Evolutionary conservation across 129 eudicot genomes (phyloP).

Genomic region (Cynara cardunculus): DNA sequence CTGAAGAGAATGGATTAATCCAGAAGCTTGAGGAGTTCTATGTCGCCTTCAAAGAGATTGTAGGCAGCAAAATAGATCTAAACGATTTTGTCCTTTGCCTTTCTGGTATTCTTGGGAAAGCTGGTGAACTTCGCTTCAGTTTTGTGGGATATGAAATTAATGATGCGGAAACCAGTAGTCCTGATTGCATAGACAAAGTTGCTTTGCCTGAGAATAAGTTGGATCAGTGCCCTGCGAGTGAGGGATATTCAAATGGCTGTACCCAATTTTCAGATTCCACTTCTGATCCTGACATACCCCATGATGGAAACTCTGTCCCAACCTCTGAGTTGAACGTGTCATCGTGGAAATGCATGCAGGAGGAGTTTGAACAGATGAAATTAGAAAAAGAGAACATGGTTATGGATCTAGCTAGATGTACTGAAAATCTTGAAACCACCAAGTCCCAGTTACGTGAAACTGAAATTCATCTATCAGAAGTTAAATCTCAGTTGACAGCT

Average conservation of each 20-base stretch:
- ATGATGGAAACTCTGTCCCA: constrained; percentile 64
- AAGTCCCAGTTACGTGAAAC: constrained; percentile 69
- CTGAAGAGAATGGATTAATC: constrained; percentile 44
- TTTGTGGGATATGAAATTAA: constrained; percentile 51
- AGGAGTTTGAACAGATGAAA: constrained; percentile 72
- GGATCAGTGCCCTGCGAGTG: constrained; percentile 36
- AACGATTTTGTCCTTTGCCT: constrained; percentile 57
- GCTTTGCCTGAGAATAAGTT: constrained; percentile 81
- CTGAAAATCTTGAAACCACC: constrained; percentile 57
- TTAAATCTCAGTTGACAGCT: constrained; percentile 71
- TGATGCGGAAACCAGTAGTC: constrained; percentile 58
- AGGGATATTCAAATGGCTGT: constrained; percentile 53
- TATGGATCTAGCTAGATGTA: constrained; percentile 58
- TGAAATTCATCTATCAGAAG: constrained; percentile 62
- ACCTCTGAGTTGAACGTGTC: constrained; percentile 52
- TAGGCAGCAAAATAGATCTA: constrained; percentile 28
- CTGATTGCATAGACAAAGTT: constrained; percentile 93
- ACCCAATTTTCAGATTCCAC: constrained; percentile 66
- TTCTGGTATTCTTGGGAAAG: constrained; percentile 54
- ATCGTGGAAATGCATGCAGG: constrained; percentile 67
- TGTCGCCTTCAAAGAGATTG: constrained; percentile 42
- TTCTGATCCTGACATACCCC: constrained; percentile 77
- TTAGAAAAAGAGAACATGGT: constrained; percentile 66
- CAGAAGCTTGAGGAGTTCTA: constrained; percentile 45
- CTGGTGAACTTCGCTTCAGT: constrained; percentile 49